Evolutionary conservation across 768 basidiomycete species (phyloP).

Genomic region (Pisolithus orientalis): DNA sequence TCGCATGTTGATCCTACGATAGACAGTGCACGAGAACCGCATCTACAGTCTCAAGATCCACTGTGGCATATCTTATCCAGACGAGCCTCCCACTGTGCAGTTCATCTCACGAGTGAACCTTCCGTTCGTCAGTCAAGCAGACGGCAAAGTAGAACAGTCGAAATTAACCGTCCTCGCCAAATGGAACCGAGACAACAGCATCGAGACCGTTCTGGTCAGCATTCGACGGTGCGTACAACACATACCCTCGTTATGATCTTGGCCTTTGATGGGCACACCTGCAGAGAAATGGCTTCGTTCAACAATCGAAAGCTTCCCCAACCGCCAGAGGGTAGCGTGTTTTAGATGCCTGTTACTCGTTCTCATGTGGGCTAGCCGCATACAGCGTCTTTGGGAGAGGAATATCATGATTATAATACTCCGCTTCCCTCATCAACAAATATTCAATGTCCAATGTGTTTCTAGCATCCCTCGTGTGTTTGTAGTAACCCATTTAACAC

Average conservation of each 20-base stretch:
- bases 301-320: conserved; percentile 92
- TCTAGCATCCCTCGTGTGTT: neutral
- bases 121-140: conserved; percentile 73
- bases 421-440: neutral
- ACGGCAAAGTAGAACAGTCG: conserved; percentile 72
- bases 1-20: conserved; percentile 12
- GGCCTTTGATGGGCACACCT: conserved; percentile 2
- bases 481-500: neutral
- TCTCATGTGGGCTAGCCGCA: neutral
- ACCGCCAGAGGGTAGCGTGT: conserved; percentile 81
- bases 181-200: conserved; percentile 73
- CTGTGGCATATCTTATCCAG: conserved; percentile 75
- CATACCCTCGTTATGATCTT: neutral
- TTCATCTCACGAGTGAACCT: conserved; percentile 90
- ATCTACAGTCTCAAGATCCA: conserved; percentile 93
- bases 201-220: conserved; percentile 90
- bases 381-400: neutral
- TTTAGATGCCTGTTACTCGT: conserved; percentile 30
- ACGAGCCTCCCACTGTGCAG: conserved; percentile 69
- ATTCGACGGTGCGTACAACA: conserved; percentile 64
- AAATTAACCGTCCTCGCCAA: conserved; percentile 66
- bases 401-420: neutral
- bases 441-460: conserved; percentile 1
- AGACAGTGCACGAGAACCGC: conserved; percentile 98
- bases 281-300: conserved; percentile 91